Percentiles rank a stretch among this genome's conserved stretches.
phyloP scores from a whole-genome alignment of 2,329 filamentous ascomycete species.

The Sarocladiaceae sp. region DNA sequence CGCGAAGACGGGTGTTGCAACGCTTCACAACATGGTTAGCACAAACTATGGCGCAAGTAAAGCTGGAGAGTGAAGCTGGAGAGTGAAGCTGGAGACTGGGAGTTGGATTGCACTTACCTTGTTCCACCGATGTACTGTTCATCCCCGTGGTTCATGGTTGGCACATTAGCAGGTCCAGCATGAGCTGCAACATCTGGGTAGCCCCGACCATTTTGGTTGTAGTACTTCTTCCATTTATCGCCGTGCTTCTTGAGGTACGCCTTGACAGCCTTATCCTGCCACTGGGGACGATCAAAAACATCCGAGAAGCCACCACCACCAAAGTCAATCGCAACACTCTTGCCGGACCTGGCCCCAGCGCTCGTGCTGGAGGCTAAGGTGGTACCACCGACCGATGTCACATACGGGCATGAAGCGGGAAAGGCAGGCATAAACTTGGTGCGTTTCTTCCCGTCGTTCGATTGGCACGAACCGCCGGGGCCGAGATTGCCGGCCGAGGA shows the following conservation, averaged over 20 bases:
- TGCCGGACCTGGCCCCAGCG: conserved; percentile 20
- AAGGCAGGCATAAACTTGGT: conserved; percentile 30
- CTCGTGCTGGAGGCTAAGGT: conserved; percentile 45
- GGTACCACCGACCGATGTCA: conserved; percentile 60
- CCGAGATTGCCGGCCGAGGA: conserved; percentile 57
- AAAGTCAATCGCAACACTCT: conserved; percentile 30
- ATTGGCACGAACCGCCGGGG: conserved; percentile 29
- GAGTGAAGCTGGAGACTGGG: too few relatives aligned
- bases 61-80: too few relatives aligned
- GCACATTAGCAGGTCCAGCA: conserved; percentile 21
- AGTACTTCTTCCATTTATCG: conserved; percentile 44
- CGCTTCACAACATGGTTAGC: too few relatives aligned
- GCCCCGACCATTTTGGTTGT: conserved; percentile 45
- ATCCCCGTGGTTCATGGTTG: conserved; percentile 26
- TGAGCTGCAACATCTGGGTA: conserved; percentile 62
- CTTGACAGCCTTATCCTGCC: conserved; percentile 38
- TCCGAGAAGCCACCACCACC: conserved; percentile 50
- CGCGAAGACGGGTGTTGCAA: conserved; percentile 59
- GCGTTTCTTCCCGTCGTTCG: conserved; percentile 30
- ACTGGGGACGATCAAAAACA: conserved; percentile 40
- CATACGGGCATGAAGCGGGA: conserved; percentile 49
- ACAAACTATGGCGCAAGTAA: too few relatives aligned
- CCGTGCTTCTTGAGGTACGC: conserved; percentile 38
- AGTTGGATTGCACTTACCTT: conserved; percentile 20
- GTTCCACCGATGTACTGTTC: conserved; percentile 25